Evolutionary conservation across 2,329 filamentous ascomycete genomes (phyloP).

Genomic region (Pseudofabraea citricarpa): DNA sequence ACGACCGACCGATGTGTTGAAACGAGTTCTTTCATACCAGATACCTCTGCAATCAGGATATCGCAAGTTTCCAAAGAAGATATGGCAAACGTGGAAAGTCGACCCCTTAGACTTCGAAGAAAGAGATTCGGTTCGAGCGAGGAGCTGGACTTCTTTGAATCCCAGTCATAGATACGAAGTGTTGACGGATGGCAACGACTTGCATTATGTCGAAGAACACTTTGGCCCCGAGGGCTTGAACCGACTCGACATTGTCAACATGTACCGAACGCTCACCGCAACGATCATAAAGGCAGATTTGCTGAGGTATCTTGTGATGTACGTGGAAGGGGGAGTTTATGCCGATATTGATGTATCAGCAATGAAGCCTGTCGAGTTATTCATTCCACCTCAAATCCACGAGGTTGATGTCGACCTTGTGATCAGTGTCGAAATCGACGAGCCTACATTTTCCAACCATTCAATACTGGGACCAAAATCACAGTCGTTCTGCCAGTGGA

Average conservation of each 20-base stretch:
- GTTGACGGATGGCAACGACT: conserved; percentile 56
- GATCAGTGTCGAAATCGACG: conserved; percentile 66
- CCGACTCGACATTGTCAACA: conserved; percentile 59
- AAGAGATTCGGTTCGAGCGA: conserved; percentile 51
- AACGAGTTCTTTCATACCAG: conserved; percentile 17
- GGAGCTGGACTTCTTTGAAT: conserved; percentile 60
- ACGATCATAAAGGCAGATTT: conserved; percentile 63
- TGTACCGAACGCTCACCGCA: conserved; percentile 53
- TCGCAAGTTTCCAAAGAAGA: conserved; percentile 53
- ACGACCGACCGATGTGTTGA: conserved; percentile 4
- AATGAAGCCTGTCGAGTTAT: conserved; percentile 44
- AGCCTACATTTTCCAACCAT: conserved; percentile 58
- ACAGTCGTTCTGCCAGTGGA: conserved; percentile 69
- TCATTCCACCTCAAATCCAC: conserved; percentile 58
- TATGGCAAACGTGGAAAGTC: conserved; percentile 72
- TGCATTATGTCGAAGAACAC: conserved; percentile 59
- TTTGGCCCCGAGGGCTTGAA: conserved; percentile 63
- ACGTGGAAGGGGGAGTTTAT: conserved; percentile 57
- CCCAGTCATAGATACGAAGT: conserved; percentile 37
- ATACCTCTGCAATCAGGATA: conserved; percentile 16
- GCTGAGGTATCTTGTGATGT: conserved; percentile 61
- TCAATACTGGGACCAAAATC: conserved; percentile 62
- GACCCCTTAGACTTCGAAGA: conserved; percentile 60
- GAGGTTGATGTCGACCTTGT: conserved; percentile 60
- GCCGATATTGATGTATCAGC: conserved; percentile 55